A percentile compares a stretch with the other conserved stretches of the same genome.
phyloP scores from a whole-genome alignment of 179 eudicot species.

The Corrigiola litoralis region DNA sequence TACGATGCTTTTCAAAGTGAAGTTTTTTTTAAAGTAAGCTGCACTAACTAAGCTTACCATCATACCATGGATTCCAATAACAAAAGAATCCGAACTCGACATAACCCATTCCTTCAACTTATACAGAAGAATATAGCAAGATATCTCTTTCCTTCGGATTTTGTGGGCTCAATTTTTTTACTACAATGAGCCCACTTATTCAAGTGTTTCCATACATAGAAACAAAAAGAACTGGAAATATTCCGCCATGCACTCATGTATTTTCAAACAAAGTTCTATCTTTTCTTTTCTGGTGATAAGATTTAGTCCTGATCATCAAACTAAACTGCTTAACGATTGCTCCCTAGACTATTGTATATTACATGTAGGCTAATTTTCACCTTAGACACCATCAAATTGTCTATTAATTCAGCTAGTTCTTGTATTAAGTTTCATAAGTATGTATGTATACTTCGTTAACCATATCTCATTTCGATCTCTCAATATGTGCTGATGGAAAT shows the following conservation, averaged over 20 bases:
- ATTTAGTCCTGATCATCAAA: not conserved
- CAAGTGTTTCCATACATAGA: no score
- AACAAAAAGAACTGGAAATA: conserved; percentile 18
- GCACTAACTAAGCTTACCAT: not conserved
- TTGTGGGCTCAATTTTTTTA: conserved; percentile 34
- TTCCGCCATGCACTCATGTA: conserved; percentile 15
- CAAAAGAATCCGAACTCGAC: conserved; percentile 17
- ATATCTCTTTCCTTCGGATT: conserved; percentile 41
- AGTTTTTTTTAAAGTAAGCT: no score
- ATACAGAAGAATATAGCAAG: conserved; percentile 21
- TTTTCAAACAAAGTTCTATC: no score
- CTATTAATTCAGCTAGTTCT: no score
- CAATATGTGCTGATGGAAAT: conserved; percentile 19
- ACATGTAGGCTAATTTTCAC: no score
- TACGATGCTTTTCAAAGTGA: no score
- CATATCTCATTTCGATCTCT: not conserved
- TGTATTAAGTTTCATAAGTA: no score
- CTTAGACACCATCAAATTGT: no score
- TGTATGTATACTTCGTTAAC: no score
- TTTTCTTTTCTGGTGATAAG: no score
- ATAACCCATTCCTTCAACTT: conserved; percentile 3
- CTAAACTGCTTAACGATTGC: no score
- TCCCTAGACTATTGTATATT: no score
- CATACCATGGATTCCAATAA: conserved; percentile 16
- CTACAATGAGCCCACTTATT: conserved; percentile 19